phyloP scores from a whole-genome alignment of 768 basidiomycete genomes.

The Pleurotus tuoliensis region DNA sequence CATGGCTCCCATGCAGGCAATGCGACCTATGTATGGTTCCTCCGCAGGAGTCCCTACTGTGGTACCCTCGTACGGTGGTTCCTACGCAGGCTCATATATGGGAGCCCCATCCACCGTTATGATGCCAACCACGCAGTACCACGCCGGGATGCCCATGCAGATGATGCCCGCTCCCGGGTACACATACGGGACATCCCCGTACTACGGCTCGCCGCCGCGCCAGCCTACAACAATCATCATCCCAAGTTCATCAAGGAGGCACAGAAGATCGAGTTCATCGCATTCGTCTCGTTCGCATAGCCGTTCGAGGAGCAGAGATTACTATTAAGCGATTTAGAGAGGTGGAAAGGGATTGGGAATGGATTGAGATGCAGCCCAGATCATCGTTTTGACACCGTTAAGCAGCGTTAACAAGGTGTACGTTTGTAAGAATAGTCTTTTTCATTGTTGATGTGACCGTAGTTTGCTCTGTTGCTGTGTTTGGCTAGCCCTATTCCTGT shows the following conservation, averaged over 20 bases:
- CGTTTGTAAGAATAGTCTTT: background rate
- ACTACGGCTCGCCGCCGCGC: background rate
- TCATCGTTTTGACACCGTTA: background rate
- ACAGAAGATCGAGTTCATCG: background rate
- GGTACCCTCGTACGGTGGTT: background rate
- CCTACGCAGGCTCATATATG: background rate
- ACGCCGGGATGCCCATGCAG: conserved; percentile 1
- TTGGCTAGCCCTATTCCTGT: background rate
- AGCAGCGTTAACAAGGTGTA: background rate
- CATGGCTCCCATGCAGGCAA: background rate
- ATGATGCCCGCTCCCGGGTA: background rate
- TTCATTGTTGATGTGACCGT: background rate
- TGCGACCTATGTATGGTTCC: background rate
- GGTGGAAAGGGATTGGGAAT: background rate
- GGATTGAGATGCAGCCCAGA: background rate
- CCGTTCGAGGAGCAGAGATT: background rate
- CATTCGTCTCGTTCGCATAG: background rate
- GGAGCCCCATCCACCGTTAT: background rate
- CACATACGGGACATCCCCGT: background rate
- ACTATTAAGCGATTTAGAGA: background rate
- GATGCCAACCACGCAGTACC: background rate
- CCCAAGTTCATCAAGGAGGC: background rate
- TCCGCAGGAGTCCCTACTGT: background rate
- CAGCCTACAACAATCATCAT: conserved; percentile 2
- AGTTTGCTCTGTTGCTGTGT: background rate